Conservation (phyloP, 2,329 filamentous ascomycete genomes). For the Aspergillus niger region DNA sequence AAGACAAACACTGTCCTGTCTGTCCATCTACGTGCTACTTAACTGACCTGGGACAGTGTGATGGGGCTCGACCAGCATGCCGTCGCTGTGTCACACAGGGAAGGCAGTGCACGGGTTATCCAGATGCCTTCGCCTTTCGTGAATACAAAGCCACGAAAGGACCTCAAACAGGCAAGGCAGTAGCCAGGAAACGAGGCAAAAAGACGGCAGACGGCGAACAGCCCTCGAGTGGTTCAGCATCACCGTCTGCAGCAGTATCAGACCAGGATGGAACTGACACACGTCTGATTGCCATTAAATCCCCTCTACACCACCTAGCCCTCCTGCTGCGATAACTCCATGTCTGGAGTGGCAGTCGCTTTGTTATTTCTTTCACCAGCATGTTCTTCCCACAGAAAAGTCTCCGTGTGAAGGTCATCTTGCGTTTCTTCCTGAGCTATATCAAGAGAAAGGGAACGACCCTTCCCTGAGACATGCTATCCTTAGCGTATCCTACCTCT, state of each 20-base stretch:
- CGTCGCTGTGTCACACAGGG: conserved; percentile 1
- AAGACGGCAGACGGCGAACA: not conserved
- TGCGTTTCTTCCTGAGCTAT: conserved; percentile 1
- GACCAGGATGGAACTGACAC: not conserved
- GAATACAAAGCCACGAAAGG: not conserved
- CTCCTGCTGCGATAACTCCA: not conserved
- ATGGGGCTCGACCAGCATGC: not conserved
- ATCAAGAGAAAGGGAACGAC: not conserved
- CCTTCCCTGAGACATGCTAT: conserved; percentile 1
- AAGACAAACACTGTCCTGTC: not conserved
- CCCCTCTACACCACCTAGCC: not conserved
- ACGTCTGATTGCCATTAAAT: not conserved
- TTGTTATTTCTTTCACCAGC: conserved; percentile 3
- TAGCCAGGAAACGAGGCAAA: not conserved
- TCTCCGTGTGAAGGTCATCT: conserved; percentile 4
- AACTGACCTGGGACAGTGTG: not conserved
- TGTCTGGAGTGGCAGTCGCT: conserved; percentile 6
- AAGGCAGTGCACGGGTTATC: conserved; percentile 4
- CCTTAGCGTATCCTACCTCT: conserved; percentile 4
- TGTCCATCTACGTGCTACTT: not conserved
- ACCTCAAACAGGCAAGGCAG: not conserved
- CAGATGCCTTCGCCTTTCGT: conserved; percentile 3
- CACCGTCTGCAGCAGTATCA: not conserved
- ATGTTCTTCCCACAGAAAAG: not conserved
- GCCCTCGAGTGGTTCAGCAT: not conserved